Base-by-base conservation (phyloP, 2,329 filamentous ascomycete species). In the Cucurbitaria berberidis region DNA sequence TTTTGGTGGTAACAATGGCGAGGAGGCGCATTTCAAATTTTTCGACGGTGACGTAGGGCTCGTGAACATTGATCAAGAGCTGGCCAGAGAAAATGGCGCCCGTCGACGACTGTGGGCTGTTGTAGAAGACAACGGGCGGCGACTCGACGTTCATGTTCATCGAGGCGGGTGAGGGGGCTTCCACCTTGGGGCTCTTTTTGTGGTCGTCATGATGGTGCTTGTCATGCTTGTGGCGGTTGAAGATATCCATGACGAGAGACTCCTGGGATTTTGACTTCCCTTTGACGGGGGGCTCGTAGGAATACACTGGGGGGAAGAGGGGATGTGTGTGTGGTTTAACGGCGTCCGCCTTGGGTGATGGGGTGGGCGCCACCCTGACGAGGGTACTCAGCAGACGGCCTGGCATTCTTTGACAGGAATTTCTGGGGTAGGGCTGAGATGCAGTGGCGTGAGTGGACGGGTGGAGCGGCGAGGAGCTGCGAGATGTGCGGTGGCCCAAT, bases 1-100 rank as follows among this genome's bases (percentile, higher is more conserved):
- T 89, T 82, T 93, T 96, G 64, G 90, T 91, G 26, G 83, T 85
- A 40, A 87, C 84, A 63, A 86, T 86, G 56, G 89, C 84, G 65
- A 85, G 81, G 56, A 99, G 82, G 49, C 80, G 83, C 76, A 95
- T 89, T 43, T 84, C 82, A 69, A 97, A 89, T 53, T 82, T 85
- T 56, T 90, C 86, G 39, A 97, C 77, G 10, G 75, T 79, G 42
- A 91, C 82, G 51, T 89, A 79, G 10, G 75, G 68, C 47, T 92
- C 88, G 57, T 84, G 83, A 66, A 96, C 84, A 34, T 86, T 81
- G 48, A 98, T 77, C 64, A 88, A 86, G 64, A 98, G 80, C 72
- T 91, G 89, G 26, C 92, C 92, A 1, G 91, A 96, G 45, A 97
- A 84, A 54, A 97, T 80, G 6, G 92, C 91, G 51, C 93, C 93